phyloP scores from a whole-genome alignment of 257 asterid species.

The Solanum peruvianum region DNA sequence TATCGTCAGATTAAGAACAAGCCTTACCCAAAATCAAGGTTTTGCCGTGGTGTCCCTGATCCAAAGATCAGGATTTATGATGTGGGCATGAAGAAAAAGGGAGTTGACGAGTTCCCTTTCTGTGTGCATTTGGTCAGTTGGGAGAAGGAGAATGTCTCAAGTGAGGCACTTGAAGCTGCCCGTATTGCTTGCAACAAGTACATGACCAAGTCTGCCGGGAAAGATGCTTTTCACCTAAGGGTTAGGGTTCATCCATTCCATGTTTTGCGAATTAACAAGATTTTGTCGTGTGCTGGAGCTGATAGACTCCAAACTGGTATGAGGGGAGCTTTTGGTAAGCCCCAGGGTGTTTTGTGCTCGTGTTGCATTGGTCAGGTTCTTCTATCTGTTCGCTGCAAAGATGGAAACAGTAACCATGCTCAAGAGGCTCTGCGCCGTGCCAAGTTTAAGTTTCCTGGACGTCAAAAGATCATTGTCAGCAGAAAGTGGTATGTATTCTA shows the following conservation, averaged over 20 bases:
- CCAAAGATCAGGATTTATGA: conserved; percentile 84
- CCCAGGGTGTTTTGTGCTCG: conserved; percentile 82
- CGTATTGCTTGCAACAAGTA: conserved; percentile 90
- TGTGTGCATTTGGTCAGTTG: conserved; percentile 91
- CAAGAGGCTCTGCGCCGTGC: conserved; percentile 89
- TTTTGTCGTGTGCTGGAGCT: conserved; percentile 93
- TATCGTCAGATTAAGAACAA: conserved; percentile 86
- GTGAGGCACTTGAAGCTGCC: conserved; percentile 92
- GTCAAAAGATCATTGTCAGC: conserved; percentile 19
- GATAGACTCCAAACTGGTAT: conserved; percentile 96
- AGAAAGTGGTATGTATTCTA: conserved; percentile 6
- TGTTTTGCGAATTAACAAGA: conserved; percentile 75
- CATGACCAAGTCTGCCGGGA: conserved; percentile 89
- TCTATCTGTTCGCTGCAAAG: conserved; percentile 82
- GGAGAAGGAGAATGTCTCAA: conserved; percentile 90
- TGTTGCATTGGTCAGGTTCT: conserved; percentile 89
- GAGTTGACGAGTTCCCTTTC: conserved; percentile 85
- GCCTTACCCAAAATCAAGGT: conserved; percentile 80
- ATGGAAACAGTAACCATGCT: conserved; percentile 36
- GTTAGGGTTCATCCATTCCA: conserved; percentile 89
- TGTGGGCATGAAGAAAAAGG: conserved; percentile 86
- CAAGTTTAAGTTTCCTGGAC: conserved; percentile 62
- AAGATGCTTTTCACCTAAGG: conserved; percentile 86
- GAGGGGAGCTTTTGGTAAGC: conserved; percentile 94
- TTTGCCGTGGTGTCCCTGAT: conserved; percentile 91